A percentile compares a stretch with the other conserved stretches of the same genome.
phyloP scores from a whole-genome alignment of 371 early-diverging fungal species.

The Actinomucor elegans region DNA sequence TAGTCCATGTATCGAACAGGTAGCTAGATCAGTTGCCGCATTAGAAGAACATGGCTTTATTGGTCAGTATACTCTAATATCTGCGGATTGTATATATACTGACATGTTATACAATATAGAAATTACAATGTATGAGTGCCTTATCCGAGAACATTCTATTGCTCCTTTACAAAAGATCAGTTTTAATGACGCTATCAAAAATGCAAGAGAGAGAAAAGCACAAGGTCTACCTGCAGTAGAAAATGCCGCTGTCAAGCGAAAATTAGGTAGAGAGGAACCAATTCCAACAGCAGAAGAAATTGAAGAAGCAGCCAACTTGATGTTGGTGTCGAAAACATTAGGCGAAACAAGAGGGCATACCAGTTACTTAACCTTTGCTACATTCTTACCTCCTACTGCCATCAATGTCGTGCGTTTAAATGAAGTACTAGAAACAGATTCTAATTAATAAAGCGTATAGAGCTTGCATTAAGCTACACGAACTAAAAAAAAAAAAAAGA shows the following conservation, averaged over 20 bases:
- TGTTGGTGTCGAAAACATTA: constrained; percentile 44
- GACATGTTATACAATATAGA: constrained; percentile 36
- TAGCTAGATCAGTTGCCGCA: constrained; percentile 74
- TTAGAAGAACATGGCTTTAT: constrained; percentile 79
- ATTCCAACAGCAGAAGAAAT: constrained; percentile 21
- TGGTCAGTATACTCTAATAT: constrained; percentile 57
- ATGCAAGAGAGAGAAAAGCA: constrained; percentile 42
- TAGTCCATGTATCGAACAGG: constrained; percentile 96
- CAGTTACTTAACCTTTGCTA: constrained; percentile 91
- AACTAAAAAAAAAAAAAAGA: too few species aligned
- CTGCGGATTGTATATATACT: background rate
- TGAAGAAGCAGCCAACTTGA: constrained; percentile 29
- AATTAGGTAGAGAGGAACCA: constrained; percentile 19
- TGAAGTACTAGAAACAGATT: background rate
- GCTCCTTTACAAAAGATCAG: constrained; percentile 46
- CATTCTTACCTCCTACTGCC: constrained; percentile 56
- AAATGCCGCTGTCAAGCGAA: constrained; percentile 26
- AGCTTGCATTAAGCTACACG: too few species aligned
- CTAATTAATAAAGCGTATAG: too few species aligned
- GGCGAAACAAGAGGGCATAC: constrained; percentile 79
- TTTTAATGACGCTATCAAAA: constrained; percentile 51
- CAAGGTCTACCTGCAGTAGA: constrained; percentile 33
- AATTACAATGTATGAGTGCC: constrained; percentile 81
- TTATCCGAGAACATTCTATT: constrained; percentile 64
- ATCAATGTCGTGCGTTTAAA: background rate